A percentile compares a stretch with the other conserved stretches of the same genome.
Evolutionary conservation across 805 yeast species (phyloP).

Genomic region (Starmerella lactis-condensi): DNA sequence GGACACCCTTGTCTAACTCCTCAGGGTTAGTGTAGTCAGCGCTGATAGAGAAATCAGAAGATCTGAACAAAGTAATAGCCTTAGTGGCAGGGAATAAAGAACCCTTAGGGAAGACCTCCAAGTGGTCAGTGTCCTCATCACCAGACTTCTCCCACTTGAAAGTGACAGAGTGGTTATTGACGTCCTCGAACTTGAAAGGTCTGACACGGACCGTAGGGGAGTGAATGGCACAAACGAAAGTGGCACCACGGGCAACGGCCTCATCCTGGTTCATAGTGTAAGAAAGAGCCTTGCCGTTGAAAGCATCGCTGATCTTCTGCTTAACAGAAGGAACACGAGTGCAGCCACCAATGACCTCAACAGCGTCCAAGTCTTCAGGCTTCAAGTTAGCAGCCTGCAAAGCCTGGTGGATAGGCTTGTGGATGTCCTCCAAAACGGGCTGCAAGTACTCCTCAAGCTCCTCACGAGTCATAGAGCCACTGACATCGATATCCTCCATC

Average conservation of each 20-base stretch:
- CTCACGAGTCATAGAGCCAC: conserved; percentile 72
- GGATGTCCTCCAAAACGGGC: conserved; percentile 62
- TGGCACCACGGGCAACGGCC: conserved; percentile 98
- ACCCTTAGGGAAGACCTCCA: conserved; percentile 94
- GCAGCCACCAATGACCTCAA: conserved; percentile 95
- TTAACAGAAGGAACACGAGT: conserved; percentile 93
- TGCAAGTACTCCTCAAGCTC: conserved; percentile 77
- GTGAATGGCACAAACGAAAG: conserved; percentile 96
- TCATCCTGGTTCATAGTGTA: conserved; percentile 97
- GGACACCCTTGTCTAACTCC: conserved; percentile 52
- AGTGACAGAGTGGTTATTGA: conserved; percentile 78
- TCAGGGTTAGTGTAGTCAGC: conserved; percentile 68
- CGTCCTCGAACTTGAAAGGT: conserved; percentile 95
- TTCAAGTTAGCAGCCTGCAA: conserved; percentile 59
- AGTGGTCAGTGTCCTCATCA: conserved; percentile 71
- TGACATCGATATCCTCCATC: conserved; percentile 92
- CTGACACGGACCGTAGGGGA: conserved; percentile 97
- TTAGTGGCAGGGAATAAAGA: conserved; percentile 88
- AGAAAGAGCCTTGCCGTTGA: conserved; percentile 70
- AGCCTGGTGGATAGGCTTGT: conserved; percentile 64
- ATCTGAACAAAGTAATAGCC: conserved; percentile 83
- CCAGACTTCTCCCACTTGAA: conserved; percentile 88
- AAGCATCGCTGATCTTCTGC: conserved; percentile 56
- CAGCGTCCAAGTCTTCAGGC: conserved; percentile 61
- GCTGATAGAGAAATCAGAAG: conserved; percentile 66